phyloP scores from a whole-genome alignment of 192 early-diverging fungal genomes.

The Backusella westeae region DNA sequence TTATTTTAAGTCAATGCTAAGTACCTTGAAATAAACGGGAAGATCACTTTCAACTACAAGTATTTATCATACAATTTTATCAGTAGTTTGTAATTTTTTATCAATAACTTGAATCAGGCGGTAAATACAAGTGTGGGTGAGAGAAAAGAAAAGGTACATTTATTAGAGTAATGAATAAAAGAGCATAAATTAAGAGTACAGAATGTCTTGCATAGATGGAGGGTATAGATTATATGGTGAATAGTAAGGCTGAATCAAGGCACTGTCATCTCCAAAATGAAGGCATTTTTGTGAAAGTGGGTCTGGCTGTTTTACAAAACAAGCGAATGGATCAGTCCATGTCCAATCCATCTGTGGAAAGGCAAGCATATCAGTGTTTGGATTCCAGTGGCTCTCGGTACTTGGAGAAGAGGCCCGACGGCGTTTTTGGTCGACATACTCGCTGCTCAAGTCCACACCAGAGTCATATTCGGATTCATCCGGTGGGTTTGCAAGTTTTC shows the following conservation, averaged over 20 bases:
- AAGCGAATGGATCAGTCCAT: not conserved
- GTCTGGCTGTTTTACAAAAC: not conserved
- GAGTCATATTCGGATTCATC: slow-evolving; percentile 25
- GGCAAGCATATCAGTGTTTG: not conserved
- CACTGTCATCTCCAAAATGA: not conserved
- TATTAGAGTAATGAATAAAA: too few species aligned
- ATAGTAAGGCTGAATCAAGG: not conserved
- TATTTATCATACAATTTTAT: too few species aligned
- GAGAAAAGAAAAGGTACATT: too few species aligned
- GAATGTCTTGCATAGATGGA: slow-evolving; percentile 7
- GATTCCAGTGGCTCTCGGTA: not conserved
- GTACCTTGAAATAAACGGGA: too few species aligned
- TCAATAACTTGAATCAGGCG: too few species aligned
- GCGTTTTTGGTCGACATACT: not conserved
- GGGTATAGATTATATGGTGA: not conserved
- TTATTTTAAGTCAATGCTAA: too few species aligned
- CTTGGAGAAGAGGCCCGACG: not conserved
- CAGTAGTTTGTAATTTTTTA: too few species aligned
- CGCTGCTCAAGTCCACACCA: slow-evolving; percentile 19
- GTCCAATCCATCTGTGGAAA: not conserved
- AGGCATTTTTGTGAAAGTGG: not conserved
- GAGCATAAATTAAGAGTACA: not conserved
- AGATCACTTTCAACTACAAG: too few species aligned
- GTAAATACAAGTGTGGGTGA: too few species aligned
- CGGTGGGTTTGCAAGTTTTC: not conserved